phyloP scores from a whole-genome alignment of 2,329 filamentous ascomycete genomes.

The Colletotrichum sp. region DNA sequence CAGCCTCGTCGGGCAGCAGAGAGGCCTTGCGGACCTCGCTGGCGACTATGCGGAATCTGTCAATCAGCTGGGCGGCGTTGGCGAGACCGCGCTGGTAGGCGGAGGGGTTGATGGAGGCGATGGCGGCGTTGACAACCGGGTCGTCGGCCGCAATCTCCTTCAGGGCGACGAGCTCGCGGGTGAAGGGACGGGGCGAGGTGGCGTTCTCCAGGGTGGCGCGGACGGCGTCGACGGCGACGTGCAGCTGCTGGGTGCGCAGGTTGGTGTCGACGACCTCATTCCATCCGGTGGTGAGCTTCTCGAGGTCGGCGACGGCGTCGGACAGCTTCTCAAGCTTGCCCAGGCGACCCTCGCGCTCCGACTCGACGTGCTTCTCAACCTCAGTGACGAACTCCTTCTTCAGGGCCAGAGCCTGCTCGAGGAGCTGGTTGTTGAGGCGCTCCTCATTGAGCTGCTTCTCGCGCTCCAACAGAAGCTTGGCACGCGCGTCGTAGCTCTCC shows the following conservation, averaged over 20 bases:
- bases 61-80: conserved; percentile 83
- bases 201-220: conserved; percentile 80
- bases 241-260: conserved; percentile 92
- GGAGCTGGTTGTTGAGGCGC: conserved; percentile 80
- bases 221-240: conserved; percentile 94
- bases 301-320: conserved; percentile 78
- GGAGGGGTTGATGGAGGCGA: conserved; percentile 92
- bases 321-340: conserved; percentile 85
- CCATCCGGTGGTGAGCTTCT: conserved; percentile 87
- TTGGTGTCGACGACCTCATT: conserved; percentile 89
- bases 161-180: conserved; percentile 89
- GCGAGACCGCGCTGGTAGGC: conserved; percentile 94
- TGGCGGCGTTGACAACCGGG: conserved; percentile 87
- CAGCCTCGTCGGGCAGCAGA: conserved; percentile 89
- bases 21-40: conserved; percentile 92
- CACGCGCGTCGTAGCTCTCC: conserved; percentile 78
- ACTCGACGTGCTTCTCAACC: conserved; percentile 82
- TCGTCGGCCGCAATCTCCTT: conserved; percentile 90
- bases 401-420: conserved; percentile 88
- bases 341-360: conserved; percentile 85
- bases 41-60: conserved; percentile 93
- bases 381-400: conserved; percentile 84
- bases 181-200: conserved; percentile 80
- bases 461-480: conserved; percentile 79
- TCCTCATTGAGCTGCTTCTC: conserved; percentile 83